Base-by-base conservation (phyloP, 1,284 basidiomycete genomes). In the Ustilago hordei region DNA sequence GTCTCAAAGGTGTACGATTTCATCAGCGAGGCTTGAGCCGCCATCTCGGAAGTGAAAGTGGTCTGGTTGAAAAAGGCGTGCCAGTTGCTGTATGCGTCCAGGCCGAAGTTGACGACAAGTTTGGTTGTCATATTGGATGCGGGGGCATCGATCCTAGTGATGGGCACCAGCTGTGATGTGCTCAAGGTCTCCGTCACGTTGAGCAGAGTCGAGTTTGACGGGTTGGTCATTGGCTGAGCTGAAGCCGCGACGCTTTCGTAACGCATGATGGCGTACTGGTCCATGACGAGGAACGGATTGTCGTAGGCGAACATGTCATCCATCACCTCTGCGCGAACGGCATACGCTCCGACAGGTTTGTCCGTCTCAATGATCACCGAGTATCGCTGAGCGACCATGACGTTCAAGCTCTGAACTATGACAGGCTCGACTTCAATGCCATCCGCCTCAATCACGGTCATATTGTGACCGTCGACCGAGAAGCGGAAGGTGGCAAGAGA, bases 371-470 rank as follows among this genome's bases (percentile, higher is more conserved):
- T 74, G n/a, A 89, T 81, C 53, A 89, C 89, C 35, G 87, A 88
- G 74, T 89, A 89, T 23, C 89, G 81, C 80, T 89, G 89, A 7
- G 88, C 88, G 19, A 88, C 86, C 52, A 87, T 86, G 55, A 89
- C 62, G 12, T 82, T 85, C 50, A 89, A 73, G 31, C 87, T 85
- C 8, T 87, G 73, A 12, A 88, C 88, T 1, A 76, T 65, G 43
- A 86, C 75, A 2, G 89, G 88, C 39, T 82, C 64, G 28, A 89
- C 84, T 12, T 87, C 80, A 0, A 87, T 88, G 39, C 88, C 89
- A 68, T 90, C 89, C 4, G 87, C 89, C 66, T 89, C 89, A 64
- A 89, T 84, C 34, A 90, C 85, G 3, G 87, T 88, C 50, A 90
- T 84, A 0, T 84, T 83, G 79, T 89, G 89, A 4, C 75, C 75